Evolutionary conservation across 1,284 basidiomycete genomes (phyloP).

Genomic region (Pseudomicrostroma phylloplanum): DNA sequence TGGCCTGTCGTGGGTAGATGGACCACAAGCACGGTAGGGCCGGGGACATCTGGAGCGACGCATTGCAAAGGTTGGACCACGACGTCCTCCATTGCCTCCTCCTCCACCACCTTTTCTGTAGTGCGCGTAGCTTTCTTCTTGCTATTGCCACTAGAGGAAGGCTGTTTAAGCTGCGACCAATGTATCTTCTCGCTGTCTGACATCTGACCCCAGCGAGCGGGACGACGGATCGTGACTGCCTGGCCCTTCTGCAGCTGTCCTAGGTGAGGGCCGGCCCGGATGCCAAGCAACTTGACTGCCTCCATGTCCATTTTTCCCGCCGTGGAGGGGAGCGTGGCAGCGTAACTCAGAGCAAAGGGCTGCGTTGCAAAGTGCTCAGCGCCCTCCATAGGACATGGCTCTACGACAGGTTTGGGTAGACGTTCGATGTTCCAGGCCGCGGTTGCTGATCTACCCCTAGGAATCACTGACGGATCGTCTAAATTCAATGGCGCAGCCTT

Average conservation of each 20-base stretch:
- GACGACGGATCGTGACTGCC: conserved; percentile 52
- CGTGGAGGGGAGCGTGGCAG: neutral
- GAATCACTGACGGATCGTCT: conserved; percentile 10
- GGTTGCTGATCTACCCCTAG: neutral
- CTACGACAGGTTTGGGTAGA: neutral
- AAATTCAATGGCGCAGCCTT: conserved; percentile 5
- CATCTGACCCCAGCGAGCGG: conserved; percentile 26
- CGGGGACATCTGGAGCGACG: conserved; percentile 62
- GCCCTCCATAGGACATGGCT: neutral
- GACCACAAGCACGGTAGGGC: conserved; percentile 58
- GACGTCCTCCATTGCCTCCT: conserved; percentile 12
- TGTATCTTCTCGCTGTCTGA: conserved; percentile 15
- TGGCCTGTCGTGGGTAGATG: conserved; percentile 62
- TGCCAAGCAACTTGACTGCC: conserved; percentile 63
- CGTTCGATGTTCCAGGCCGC: neutral
- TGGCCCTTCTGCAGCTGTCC: conserved; percentile 53
- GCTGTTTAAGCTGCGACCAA: conserved; percentile 53
- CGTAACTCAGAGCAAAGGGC: conserved; percentile 1
- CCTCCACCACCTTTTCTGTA: conserved; percentile 41
- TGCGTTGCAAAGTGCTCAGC: neutral
- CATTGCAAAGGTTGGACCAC: conserved; percentile 26
- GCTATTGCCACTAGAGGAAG: conserved; percentile 50
- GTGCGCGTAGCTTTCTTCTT: conserved; percentile 51
- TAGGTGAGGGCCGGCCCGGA: conserved; percentile 60
- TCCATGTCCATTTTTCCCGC: conserved; percentile 74